Conservation (phyloP, 768 basidiomycete species). For the Butyriboletus loyo region DNA sequence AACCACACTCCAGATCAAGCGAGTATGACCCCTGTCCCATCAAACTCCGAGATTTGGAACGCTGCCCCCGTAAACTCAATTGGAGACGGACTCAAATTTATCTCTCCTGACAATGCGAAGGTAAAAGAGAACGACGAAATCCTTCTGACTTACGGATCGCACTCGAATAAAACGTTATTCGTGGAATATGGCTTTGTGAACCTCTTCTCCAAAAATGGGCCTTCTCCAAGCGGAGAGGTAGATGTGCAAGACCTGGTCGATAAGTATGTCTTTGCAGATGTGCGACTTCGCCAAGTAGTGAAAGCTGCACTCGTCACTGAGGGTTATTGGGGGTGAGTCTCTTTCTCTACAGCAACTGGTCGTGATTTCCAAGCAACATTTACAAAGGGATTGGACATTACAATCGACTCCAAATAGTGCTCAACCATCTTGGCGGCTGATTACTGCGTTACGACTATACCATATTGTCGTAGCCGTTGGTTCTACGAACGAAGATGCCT, state of each 20-base stretch:
- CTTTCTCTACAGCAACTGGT: background rate
- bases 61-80: constrained; percentile 33
- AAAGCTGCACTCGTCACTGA: constrained; percentile 52
- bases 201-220: constrained; percentile 25
- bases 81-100: constrained; percentile 49
- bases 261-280: constrained; percentile 45
- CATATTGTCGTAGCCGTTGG: constrained; percentile 40
- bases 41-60: constrained; percentile 37
- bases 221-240: constrained; percentile 48
- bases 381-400: constrained; percentile 73
- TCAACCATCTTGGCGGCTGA: constrained; percentile 78
- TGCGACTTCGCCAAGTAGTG: constrained; percentile 42
- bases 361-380: background rate
- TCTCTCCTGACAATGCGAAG: constrained; percentile 42
- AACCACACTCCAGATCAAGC: constrained; percentile 59
- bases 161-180: constrained; percentile 74
- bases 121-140: constrained; percentile 61
- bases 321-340: constrained; percentile 81
- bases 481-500: constrained; percentile 25
- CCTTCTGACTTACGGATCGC: constrained; percentile 74
- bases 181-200: constrained; percentile 90
- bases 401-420: constrained; percentile 57
- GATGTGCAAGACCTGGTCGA: constrained; percentile 58
- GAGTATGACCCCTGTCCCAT: constrained; percentile 42
- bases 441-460: constrained; percentile 67